Conservation (phyloP, 192 early-diverging fungal species). For the Helicostylum pulchrum region DNA sequence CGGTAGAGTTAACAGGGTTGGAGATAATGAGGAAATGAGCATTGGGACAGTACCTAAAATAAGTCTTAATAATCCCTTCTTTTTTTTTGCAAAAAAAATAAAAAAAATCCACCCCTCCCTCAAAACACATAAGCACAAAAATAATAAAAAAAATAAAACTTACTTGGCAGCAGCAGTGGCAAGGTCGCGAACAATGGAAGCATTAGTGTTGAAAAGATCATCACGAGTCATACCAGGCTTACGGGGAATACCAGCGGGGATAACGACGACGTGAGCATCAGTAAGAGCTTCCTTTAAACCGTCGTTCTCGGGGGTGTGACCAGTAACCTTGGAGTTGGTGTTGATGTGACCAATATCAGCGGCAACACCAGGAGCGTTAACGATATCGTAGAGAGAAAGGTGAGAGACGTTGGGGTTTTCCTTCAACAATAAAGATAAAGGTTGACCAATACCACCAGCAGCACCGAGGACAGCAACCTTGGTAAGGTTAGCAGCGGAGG, state of each 20-base stretch:
- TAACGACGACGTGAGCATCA: constrained; percentile 63
- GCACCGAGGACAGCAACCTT: constrained; percentile 67
- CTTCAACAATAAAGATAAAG: constrained; percentile 92
- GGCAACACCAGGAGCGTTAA: constrained; percentile 95
- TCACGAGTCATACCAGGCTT: constrained; percentile 99
- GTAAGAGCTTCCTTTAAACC: constrained; percentile 42
- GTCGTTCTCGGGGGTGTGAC: constrained; percentile 61
- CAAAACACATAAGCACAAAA: not conserved
- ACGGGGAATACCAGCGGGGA: constrained; percentile 96
- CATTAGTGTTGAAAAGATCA: constrained; percentile 98
- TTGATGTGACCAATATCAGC: constrained; percentile 94
- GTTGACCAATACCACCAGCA: constrained; percentile 96
- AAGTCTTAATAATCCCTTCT: not conserved
- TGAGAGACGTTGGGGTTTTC: constrained; percentile 81
- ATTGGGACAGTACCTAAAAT: constrained; percentile 24
- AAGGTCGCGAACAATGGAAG: constrained; percentile 80
- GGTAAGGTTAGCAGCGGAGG: constrained; percentile 28
- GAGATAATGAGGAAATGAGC: constrained; percentile 64
- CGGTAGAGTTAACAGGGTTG: constrained; percentile 97
- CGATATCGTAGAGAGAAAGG: constrained; percentile 93
- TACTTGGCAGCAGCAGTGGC: constrained; percentile 73
- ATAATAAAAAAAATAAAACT: constrained; percentile 51
- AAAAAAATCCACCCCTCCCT: constrained; percentile 5
- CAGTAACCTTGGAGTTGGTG: constrained; percentile 71
- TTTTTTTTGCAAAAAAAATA: not conserved